Evolutionary conservation across 2,329 filamentous ascomycete species (phyloP), one percentile per base, ranked within the genome.

Genomic region (Hypoxylon sp.): DNA sequence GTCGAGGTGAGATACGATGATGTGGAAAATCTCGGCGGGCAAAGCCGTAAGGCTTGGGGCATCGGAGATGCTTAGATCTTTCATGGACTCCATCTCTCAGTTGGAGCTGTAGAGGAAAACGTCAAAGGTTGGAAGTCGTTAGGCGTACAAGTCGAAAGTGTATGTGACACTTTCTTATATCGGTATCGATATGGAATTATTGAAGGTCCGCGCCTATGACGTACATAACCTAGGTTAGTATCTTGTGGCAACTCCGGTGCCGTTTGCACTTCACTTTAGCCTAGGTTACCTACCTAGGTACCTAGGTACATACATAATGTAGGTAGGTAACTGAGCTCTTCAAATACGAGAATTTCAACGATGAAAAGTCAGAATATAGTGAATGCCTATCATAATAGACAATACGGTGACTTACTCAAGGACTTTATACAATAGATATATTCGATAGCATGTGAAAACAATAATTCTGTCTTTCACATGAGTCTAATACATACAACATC

Each of bases 1-100:
- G 62, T 83, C 77, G 47, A 87, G 71, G 64, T 82, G 74, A 28
- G 78, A 75, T 51, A 85, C 66, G 10, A 87, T 73, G 62, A 84
- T 77, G 63, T 84, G 79, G 17, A 86, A 65, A 56, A 86, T 73
- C 61, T 87, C 84, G 68, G 81, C 78, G 4, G 84, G 83, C 5
- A 86, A 78, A 30, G 73, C 74, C 58, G 77, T 76, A 61, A 85
- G 76, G 48, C 69, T 78, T 43, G 72, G 59, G 13, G 64, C 59
- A 51, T 70, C 60, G 8, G 50, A 55, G 20, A 60, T 50, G 41
- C 17, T 66, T 32, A 67, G 56, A 3, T 58, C 55, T 20, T 61
- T 59, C 52, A 72, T 68, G 19, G 22, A 39, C 17, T 53, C 43
- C 46, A 55, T 56, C 4, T 15, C 55, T 15, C 2, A 32, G 1